A percentile compares a stretch with the other conserved stretches of the same genome.
phyloP scores from a whole-genome alignment of 345 rosid genomes.

The Acer campestre region DNA sequence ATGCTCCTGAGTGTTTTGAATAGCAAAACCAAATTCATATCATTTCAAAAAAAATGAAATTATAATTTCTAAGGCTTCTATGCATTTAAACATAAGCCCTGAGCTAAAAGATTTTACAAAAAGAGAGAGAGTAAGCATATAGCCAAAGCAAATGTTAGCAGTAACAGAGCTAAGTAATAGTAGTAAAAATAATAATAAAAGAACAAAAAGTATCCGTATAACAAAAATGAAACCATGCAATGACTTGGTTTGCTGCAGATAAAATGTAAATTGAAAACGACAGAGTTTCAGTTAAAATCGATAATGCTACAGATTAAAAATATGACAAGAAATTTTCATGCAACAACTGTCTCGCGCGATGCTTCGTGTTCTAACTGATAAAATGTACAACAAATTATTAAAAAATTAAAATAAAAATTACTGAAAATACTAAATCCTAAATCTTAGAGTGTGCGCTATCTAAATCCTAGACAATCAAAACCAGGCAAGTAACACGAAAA shows the following conservation, averaged over 20 bases:
- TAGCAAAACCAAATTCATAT: neutral
- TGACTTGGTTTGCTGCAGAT: neutral
- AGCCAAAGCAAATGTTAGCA: neutral
- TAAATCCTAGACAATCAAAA: constrained; percentile 16
- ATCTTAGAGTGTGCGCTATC: neutral
- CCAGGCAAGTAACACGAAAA: neutral
- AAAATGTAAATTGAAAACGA: neutral
- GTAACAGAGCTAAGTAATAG: neutral
- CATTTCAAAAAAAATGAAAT: neutral
- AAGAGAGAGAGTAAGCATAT: neutral
- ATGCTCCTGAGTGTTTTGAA: neutral
- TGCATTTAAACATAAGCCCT: neutral
- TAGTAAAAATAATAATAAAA: neutral
- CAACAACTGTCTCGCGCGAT: neutral
- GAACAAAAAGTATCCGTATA: neutral
- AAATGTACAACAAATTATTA: neutral
- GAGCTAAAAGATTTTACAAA: neutral
- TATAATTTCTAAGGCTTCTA: neutral
- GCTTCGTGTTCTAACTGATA: neutral
- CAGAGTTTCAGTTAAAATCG: neutral
- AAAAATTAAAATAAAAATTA: neutral
- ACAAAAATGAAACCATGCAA: neutral
- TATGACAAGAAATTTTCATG: neutral
- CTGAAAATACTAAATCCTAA: neutral
- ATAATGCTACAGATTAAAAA: neutral